Evolutionary conservation across 2,329 filamentous ascomycete genomes (phyloP).

Genomic region (Orbilia javanica): DNA sequence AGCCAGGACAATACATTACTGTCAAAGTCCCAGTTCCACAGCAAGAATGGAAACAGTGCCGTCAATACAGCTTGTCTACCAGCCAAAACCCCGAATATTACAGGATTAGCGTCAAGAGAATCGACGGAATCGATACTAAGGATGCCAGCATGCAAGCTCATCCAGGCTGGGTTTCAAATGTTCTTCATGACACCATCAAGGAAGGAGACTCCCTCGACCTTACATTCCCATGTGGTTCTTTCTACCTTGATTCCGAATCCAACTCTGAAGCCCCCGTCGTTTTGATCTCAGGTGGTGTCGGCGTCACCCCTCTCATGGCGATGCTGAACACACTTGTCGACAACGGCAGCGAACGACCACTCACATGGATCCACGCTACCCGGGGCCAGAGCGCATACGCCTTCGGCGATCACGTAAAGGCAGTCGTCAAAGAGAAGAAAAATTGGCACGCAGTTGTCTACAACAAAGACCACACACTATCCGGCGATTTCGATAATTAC

Average conservation of each 20-base stretch:
- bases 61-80: slow-evolving; percentile 82
- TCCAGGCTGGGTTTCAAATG: slow-evolving; percentile 70
- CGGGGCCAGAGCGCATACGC: slow-evolving; percentile 69
- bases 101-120: slow-evolving; percentile 80
- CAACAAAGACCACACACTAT: slow-evolving; percentile 68
- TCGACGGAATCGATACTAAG: slow-evolving; percentile 64
- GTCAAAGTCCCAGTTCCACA: slow-evolving; percentile 74
- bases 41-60: slow-evolving; percentile 75
- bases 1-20: slow-evolving; percentile 80
- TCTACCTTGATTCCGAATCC: slow-evolving; percentile 71
- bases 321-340: slow-evolving; percentile 73
- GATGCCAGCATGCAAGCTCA: slow-evolving; percentile 64
- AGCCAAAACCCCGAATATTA: slow-evolving; percentile 70
- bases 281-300: slow-evolving; percentile 77
- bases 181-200: slow-evolving; percentile 68
- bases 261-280: slow-evolving; percentile 71
- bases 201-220: slow-evolving; percentile 71
- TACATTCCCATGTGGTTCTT: slow-evolving; percentile 71
- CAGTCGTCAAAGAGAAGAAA: slow-evolving; percentile 66
- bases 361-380: slow-evolving; percentile 76
- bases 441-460: slow-evolving; percentile 73
- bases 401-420: slow-evolving; percentile 70
- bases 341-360: slow-evolving; percentile 66
- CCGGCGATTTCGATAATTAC: slow-evolving; percentile 70
- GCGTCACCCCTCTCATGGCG: slow-evolving; percentile 75